phyloP scores from a whole-genome alignment of 1,284 basidiomycete genomes.

The Boletus sp. region DNA sequence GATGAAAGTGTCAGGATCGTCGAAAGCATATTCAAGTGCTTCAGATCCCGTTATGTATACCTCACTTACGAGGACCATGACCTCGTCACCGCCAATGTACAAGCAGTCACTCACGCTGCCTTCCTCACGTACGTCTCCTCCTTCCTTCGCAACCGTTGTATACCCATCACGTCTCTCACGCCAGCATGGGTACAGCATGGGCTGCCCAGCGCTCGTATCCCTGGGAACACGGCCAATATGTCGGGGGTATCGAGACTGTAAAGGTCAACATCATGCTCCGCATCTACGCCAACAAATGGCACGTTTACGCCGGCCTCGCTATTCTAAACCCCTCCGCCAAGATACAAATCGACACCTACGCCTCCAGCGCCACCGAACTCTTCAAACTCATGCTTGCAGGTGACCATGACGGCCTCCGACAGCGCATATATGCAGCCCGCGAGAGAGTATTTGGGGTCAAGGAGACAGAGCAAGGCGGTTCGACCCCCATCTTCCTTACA shows the following conservation, averaged over 20 bases:
- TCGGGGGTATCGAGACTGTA: constrained; percentile 97
- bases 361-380: constrained; percentile 80
- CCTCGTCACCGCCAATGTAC: constrained; percentile 93
- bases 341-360: constrained; percentile 87
- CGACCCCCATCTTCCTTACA: constrained; percentile 76
- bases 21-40: constrained; percentile 79
- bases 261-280: constrained; percentile 97
- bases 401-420: constrained; percentile 60
- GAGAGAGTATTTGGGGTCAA: constrained; percentile 72
- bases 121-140: constrained; percentile 73
- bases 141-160: neutral
- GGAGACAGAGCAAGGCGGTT: constrained; percentile 31
- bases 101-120: constrained; percentile 96
- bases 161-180: constrained; percentile 5
- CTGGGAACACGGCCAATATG: constrained; percentile 93
- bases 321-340: constrained; percentile 94
- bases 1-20: constrained; percentile 74
- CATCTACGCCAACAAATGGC: constrained; percentile 97
- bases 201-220: constrained; percentile 76
- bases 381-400: constrained; percentile 96
- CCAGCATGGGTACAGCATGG: constrained; percentile 98
- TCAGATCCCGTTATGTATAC: constrained; percentile 86
- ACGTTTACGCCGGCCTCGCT: constrained; percentile 97
- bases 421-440: constrained; percentile 74
- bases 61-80: constrained; percentile 96